Evolutionary conservation across 192 early-diverging fungal species (phyloP), one percentile per base, ranked within the genome.

Genomic region (Coemansia sp.): DNA sequence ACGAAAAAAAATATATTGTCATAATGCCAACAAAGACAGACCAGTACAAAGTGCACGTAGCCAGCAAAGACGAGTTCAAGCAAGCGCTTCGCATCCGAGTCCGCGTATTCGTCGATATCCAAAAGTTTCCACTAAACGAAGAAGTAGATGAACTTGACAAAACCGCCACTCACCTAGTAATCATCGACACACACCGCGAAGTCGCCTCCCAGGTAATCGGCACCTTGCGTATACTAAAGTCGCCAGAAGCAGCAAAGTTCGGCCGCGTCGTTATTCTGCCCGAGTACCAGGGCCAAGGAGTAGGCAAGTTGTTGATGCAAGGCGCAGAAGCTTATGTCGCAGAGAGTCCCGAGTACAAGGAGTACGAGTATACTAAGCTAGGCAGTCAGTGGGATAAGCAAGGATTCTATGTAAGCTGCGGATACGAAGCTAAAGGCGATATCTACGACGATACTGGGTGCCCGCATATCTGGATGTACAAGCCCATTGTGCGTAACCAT

Each of bases 401-500:
- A 10, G 43, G 33, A 32, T 81, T 81, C 64, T 81, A 81, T 40
- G 70, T 67, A 19, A 73, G 61, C 39, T 76, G 74, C 32, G 79
- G 79, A 4, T 81, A 73, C 30, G 49, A 52, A 57, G 64, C 70
- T 3, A 65, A 59, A 6, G 79, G 74, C 30, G 68, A 70, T 3
- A 35, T 81, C 5, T 81, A 73, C 46, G 74, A 81, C 28, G 74
- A 76, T 14, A 38, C 60, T 3, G 79, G 74, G 14, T 67, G 59
- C 23, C 79, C 79, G 1, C 79, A 81, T 39, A 59, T 81, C 1
- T 76, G 68, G 70, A 81, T 81, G 79, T 49, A 69, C 61, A 81
- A 76, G 60, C 26, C 58, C 6, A 57, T 71, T 42, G 59, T 43
- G n/a, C 69, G 44, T 28, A 28, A n/a, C 30, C 13, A 17, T 14